Evolutionary conservation across 257 asterid genomes (phyloP), one percentile per base, ranked within the genome.

Genomic region (Capsicum chinense): DNA sequence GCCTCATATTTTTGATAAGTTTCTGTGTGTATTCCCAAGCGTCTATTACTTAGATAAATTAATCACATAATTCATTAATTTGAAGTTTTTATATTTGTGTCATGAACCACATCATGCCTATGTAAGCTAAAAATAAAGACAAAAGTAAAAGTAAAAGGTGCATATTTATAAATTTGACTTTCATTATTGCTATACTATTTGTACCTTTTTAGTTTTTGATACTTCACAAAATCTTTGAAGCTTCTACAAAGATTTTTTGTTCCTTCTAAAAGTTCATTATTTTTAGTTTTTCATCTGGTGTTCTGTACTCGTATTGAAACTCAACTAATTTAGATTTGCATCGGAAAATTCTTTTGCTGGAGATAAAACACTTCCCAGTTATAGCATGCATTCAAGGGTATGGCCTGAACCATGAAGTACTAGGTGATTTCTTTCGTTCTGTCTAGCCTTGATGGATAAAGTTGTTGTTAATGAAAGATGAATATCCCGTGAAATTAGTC

Each of bases 21-120:
- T 26, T 26, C 33, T 26, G 33, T 1, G 33, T 26, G 33, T 26
- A 26, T 26, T 26, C 33, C 1, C 33, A 26, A 26, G 33, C 33
- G 33, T 26, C 33, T 26, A 1, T 26, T 26, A 26, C 33, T 1
- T 26, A 26, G 33, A 26, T 26, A 26, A 26, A 26, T 26, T 26
- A 26, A 26, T 26, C 33, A 26, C 33, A 26, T 26, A 26, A 1
- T 26, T 26, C 33, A 26, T 26, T 26, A 26, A 26, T 26, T 26
- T 26, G 0, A 26, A 26, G 33, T 26, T 26, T 26, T 26, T 26
- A 26, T 39, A 39, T 33, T 70, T 17, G 6, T 73, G 80, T 48
- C 80, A 73, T 73, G 80, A 73, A 12, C 59, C 7, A 73, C 81
- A 74, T 74, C 81, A 74, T 74, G 81, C 62, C 47, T 6, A 74